Evolutionary conservation across 2,329 filamentous ascomycete species (phyloP), one percentile per base, ranked within the genome.

Genomic region (Xylaria arbuscula): DNA sequence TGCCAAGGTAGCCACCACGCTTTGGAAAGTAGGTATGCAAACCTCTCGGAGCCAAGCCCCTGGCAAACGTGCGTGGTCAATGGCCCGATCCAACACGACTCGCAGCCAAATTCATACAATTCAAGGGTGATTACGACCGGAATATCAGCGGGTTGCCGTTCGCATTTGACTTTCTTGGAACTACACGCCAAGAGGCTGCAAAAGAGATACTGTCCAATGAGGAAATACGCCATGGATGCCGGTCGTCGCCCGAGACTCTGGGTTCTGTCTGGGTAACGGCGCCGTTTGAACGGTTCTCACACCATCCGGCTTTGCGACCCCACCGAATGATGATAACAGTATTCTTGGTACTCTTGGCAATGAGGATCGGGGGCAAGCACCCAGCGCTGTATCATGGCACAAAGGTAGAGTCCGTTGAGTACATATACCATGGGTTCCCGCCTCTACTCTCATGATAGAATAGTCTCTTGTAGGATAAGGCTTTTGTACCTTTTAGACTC

Each of bases 1-100:
- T 38, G 73, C 74, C 74, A 76, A 76, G 73, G 53, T 38, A 13
- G 36, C 34, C n/a, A 51, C 7, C 47, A 19, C 57, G 53, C 70
- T 70, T 71, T 63, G 64, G 55, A 66, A 5, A n/a, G n/a, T n/a
- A n/a, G n/a, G 7, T 38, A 69, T 68, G 34, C 54, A 45, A 24
- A 13, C 2, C 6, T 36, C 53, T 59, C 19, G 56, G 22, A 38
- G 53, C 62, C 60, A 64, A 66, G 67, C 50, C 45, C 40, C 32
- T 50, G 61, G 61, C 48, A 55, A 36, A 36, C 17, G 4, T 36
- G 6, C 32, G 28, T 34, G 15, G 42, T 55, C 42, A 17, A 7
- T 54, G 48, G 40, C 34, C 34, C n/a, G 9, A 51, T 34, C 47
- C 28, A 7, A 8, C 19, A 19, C 51, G 24, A 62, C 34, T 62